A percentile compares a stretch with the other conserved stretches of the same genome.
phyloP scores from a whole-genome alignment of 2,329 filamentous ascomycete genomes.

The Fusarium dimerum region DNA sequence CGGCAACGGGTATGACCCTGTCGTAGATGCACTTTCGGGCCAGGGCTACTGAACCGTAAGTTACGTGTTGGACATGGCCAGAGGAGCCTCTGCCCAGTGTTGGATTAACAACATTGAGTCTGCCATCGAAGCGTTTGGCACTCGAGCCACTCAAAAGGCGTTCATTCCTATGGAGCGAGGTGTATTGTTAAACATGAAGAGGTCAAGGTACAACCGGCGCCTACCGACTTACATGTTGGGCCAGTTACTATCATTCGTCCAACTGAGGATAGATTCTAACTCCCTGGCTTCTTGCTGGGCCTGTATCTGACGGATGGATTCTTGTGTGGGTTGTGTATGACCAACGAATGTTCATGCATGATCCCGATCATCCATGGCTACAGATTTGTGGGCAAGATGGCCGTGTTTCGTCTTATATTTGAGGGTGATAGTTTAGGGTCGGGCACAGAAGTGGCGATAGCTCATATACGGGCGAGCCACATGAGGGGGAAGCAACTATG shows the following conservation, averaged over 20 bases:
- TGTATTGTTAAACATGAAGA: constrained; percentile 6
- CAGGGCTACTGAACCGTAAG: constrained; percentile 42
- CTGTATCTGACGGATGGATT: constrained; percentile 26
- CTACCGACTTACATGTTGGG: constrained; percentile 33
- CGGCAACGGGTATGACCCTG: constrained; percentile 40
- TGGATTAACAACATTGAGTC: constrained; percentile 27
- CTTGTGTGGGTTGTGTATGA: constrained; percentile 22
- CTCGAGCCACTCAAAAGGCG: constrained; percentile 32
- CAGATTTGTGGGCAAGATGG: too few relatives aligned
- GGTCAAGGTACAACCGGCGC: background rate
- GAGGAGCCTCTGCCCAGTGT: constrained; percentile 45
- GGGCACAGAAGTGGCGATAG: too few relatives aligned
- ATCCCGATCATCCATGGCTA: constrained; percentile 31
- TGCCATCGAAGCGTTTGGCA: constrained; percentile 37
- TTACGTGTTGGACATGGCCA: constrained; percentile 47
- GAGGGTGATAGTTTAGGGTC: too few relatives aligned
- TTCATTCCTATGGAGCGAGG: constrained; percentile 27
- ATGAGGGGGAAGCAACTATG: too few relatives aligned
- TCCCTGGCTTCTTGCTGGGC: constrained; percentile 34
- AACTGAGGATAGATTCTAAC: constrained; percentile 32
- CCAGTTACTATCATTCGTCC: constrained; percentile 36
- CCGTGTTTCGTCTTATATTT: too few relatives aligned
- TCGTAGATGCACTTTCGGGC: constrained; percentile 45
- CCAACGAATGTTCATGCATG: constrained; percentile 37
- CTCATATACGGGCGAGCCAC: too few relatives aligned